A percentile compares a stretch with the other conserved stretches of the same genome.
These are phyloP conservation scores for Yarrowia sp. DNA, from an alignment of 805 yeast species.

Conservation along the genomic window DNA sequence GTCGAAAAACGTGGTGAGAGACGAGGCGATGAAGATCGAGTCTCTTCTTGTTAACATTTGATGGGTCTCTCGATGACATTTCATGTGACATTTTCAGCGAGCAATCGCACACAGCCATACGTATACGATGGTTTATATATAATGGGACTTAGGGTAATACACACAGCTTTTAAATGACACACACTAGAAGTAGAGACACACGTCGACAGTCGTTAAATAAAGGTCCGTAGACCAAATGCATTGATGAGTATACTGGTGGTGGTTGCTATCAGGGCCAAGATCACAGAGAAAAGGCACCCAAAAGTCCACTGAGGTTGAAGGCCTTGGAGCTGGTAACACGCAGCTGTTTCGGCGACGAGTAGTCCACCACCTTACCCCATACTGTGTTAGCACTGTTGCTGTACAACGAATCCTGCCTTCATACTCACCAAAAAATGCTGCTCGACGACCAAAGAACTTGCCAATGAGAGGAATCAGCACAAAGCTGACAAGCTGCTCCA, in stretches of 20 bases:
- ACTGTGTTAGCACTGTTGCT: slow-evolving; percentile 9
- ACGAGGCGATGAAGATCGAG: slow-evolving; percentile 32
- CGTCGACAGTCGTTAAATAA: neutral
- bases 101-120: neutral
- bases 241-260: neutral
- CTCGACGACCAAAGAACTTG: slow-evolving; percentile 61
- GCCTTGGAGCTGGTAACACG: neutral
- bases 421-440: slow-evolving; percentile 43
- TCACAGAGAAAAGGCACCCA: neutral
- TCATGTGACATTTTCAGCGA: neutral
- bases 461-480: slow-evolving; percentile 66
- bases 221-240: neutral
- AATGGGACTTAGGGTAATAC: slow-evolving; percentile 1
- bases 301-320: slow-evolving; percentile 5
- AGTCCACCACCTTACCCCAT: slow-evolving; percentile 20
- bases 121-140: neutral
- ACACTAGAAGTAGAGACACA: no score
- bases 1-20: slow-evolving; percentile 30
- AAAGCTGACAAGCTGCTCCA: slow-evolving; percentile 52
- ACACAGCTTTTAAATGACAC: neutral
- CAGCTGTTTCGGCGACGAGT: neutral
- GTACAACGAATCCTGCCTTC: neutral
- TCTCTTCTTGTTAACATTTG: slow-evolving; percentile 30
- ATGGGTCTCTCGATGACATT: neutral
- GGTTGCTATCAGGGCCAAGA: neutral